phyloP scores from a whole-genome alignment of 1,284 basidiomycete species.

The Cutaneotrichosporon mucoides region DNA sequence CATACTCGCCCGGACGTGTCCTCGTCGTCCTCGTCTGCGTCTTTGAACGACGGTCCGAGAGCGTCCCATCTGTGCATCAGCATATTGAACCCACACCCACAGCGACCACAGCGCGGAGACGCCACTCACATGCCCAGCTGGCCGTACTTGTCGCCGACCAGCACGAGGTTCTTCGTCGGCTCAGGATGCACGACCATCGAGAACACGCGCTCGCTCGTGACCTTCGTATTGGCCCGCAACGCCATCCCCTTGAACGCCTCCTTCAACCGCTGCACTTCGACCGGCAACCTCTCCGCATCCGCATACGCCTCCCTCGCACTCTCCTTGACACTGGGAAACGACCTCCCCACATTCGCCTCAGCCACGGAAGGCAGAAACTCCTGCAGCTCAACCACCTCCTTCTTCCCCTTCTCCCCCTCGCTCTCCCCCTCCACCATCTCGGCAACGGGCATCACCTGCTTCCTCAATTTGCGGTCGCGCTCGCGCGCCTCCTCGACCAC shows the following conservation, averaged over 20 bases:
- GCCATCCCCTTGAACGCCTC: conserved; percentile 35
- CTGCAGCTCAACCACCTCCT: conserved; percentile 14
- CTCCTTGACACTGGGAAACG: neutral
- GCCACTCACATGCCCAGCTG: conserved; percentile 48
- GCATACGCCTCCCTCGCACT: conserved; percentile 25
- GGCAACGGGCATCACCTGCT: conserved; percentile 34
- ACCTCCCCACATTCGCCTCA: neutral
- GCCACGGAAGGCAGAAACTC: neutral
- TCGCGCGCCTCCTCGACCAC: conserved; percentile 34
- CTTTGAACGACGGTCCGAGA: conserved; percentile 27
- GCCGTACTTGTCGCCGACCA: conserved; percentile 52
- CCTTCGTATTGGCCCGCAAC: conserved; percentile 43
- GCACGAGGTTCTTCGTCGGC: conserved; percentile 47
- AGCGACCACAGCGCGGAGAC: no score
- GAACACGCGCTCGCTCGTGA: conserved; percentile 50
- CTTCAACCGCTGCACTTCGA: conserved; percentile 31
- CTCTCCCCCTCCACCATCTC: conserved; percentile 21
- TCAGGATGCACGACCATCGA: conserved; percentile 52
- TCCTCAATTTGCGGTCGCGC: conserved; percentile 31
- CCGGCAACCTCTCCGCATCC: conserved; percentile 18
- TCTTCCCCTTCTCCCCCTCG: neutral
- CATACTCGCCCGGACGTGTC: conserved; percentile 42
- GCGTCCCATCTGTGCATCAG: conserved; percentile 40
- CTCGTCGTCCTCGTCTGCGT: conserved; percentile 24
- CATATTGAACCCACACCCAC: neutral